Conservation (phyloP, 257 asterid genomes). For the Nicotiana noctiflora region DNA sequence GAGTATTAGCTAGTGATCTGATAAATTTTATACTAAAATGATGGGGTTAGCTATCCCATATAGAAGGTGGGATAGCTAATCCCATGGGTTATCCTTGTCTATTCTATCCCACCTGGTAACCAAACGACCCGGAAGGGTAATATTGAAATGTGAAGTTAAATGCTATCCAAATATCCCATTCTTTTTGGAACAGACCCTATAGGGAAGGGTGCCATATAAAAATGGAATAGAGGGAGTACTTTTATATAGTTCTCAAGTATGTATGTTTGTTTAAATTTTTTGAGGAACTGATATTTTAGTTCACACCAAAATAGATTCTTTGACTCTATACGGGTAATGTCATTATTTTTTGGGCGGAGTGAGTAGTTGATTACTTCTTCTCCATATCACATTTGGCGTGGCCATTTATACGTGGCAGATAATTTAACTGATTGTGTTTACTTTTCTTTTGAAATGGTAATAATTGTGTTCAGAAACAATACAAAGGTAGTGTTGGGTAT, state of each 20-base stretch:
- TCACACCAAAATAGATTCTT: neutral
- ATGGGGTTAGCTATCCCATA: no score
- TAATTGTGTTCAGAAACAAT: neutral
- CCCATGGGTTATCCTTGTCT: no score
- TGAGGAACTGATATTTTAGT: neutral
- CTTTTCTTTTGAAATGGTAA: neutral
- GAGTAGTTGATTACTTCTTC: neutral
- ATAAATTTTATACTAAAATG: no score
- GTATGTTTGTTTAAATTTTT: neutral
- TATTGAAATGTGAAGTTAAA: no score
- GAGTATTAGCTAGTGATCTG: no score
- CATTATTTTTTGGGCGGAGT: neutral
- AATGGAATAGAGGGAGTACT: neutral
- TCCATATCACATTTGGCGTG: neutral
- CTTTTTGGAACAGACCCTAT: neutral
- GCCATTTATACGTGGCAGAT: neutral
- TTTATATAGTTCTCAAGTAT: neutral
- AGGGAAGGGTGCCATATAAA: neutral
- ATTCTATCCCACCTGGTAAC: no score
- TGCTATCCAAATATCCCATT: no score
- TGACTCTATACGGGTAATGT: neutral
- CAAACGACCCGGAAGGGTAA: no score
- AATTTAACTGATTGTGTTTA: neutral
- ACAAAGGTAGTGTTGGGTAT: neutral
- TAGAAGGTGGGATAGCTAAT: no score